Conservation (phyloP, 805 yeast species). For the Suhomyces xylopsoci region DNA sequence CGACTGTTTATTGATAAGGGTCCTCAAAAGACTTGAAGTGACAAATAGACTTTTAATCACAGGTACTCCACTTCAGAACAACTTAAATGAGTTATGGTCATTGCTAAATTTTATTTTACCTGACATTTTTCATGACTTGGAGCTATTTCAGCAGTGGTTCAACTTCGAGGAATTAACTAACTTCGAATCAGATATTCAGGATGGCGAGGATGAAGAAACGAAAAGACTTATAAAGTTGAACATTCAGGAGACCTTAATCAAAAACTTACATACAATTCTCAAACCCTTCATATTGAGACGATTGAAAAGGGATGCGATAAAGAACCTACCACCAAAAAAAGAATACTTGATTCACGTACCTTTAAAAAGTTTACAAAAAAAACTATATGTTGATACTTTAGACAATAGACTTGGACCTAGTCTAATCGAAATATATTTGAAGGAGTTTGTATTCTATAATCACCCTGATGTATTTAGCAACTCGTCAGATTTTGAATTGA, state of each 20-base stretch:
- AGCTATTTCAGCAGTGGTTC: slow-evolving; percentile 90
- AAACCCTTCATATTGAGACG: slow-evolving; percentile 86
- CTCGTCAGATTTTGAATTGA: slow-evolving; percentile 17
- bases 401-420: slow-evolving; percentile 42
- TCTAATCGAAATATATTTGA: slow-evolving; percentile 45
- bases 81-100: slow-evolving; percentile 88
- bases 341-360: slow-evolving; percentile 81
- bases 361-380: slow-evolving; percentile 59
- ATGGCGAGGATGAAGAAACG: slow-evolving; percentile 38
- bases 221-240: slow-evolving; percentile 56
- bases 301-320: slow-evolving; percentile 66
- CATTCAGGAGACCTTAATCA: slow-evolving; percentile 51
- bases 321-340: slow-evolving; percentile 78
- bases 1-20: slow-evolving; percentile 69
- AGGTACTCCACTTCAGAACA: slow-evolving; percentile 96
- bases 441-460: slow-evolving; percentile 50
- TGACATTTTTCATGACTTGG: slow-evolving; percentile 87
- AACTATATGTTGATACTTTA: slow-evolving; percentile 57
- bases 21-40: slow-evolving; percentile 64
- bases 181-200: slow-evolving; percentile 16
- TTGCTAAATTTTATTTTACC: slow-evolving; percentile 87
- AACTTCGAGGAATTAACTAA: slow-evolving; percentile 65
- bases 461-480: slow-evolving; percentile 15
- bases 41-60: slow-evolving; percentile 77
- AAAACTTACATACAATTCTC: slow-evolving; percentile 79